Base-by-base conservation (phyloP, 257 asterid genomes). In the Ilex asprella region DNA sequence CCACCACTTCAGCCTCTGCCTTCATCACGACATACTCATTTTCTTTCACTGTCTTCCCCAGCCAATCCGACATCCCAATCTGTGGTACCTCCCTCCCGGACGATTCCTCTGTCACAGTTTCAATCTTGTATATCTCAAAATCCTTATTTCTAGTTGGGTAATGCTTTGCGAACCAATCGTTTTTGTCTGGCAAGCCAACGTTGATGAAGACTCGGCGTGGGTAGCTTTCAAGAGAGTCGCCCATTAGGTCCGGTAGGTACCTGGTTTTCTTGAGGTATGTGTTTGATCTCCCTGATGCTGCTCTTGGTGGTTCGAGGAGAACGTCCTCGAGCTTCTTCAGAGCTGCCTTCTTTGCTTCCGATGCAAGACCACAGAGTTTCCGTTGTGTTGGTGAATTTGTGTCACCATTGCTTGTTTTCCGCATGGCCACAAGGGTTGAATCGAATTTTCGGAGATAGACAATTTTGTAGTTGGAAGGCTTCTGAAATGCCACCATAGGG, bases 1-100 rank as follows among this genome's bases (percentile, higher is more conserved):
- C 95, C 64, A 82, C 95, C 62, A 79, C 85, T 62, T 73, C 82
- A 16, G 96, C 96, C 70, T 88, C 94, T 14, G 89, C 95, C 73
- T 86, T 91, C 97, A 88, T 81, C 70, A 91, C 95, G 0, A 88
- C 95, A 59, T 76, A 91, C 46, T 87, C 97, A 56, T 79, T 82
- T 2, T 70, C 72, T 74, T 67, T 78, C 65, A 83, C 82, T 12
- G 75, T 84, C 72, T 80, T 78, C 56, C 46, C 56, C 2, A 88
- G 64, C 93, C 93, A 80, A 31, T 51, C 77, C 8, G 94, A 81
- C 60, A 81, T 72, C 56, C 81, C 86, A 4, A 65, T 62, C 50
- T 62, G 49, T 3, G 70, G 57, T 13, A 30, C 44, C 54, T 55
- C 67, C 50, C 31, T 49, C 14, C 50, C 29, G 1, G 55, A 41